Percentiles rank a stretch among this genome's conserved stretches.
Evolutionary conservation across 1,139 yeast genomes (phyloP).

Genomic region (Yamadazyma atlantica): DNA sequence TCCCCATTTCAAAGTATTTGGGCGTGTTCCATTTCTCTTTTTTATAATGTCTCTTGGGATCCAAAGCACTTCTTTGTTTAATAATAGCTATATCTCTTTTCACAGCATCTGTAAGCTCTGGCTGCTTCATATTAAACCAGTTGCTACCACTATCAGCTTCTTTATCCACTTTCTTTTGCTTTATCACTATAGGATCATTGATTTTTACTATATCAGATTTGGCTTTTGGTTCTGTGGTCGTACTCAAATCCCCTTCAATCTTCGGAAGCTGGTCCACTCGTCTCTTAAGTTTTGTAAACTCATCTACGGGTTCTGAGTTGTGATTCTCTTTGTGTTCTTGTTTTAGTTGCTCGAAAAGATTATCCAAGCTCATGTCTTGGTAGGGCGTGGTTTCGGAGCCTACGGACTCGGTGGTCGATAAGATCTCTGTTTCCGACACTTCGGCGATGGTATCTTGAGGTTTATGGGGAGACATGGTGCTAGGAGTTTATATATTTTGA

Average conservation of each 20-base stretch:
- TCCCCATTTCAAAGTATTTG: slow-evolving; percentile 84
- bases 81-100: slow-evolving; percentile 78
- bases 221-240: slow-evolving; percentile 12
- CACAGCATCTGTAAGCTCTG: slow-evolving; percentile 70
- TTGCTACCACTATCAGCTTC: slow-evolving; percentile 47
- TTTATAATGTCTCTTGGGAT: slow-evolving; percentile 93
- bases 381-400: slow-evolving; percentile 9
- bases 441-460: slow-evolving; percentile 12
- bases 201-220: slow-evolving; percentile 32
- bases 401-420: slow-evolving; percentile 15
- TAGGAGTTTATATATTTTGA: neutral
- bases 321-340: slow-evolving; percentile 15
- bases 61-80: slow-evolving; percentile 86
- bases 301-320: slow-evolving; percentile 18
- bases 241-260: slow-evolving; percentile 24
- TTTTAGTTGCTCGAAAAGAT: slow-evolving; percentile 32
- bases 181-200: slow-evolving; percentile 49
- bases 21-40: slow-evolving; percentile 83
- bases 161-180: slow-evolving; percentile 16
- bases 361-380: slow-evolving; percentile 23
- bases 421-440: slow-evolving; percentile 15
- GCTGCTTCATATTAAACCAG: slow-evolving; percentile 85
- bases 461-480: slow-evolving; percentile 7
- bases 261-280: slow-evolving; percentile 36
- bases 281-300: slow-evolving; percentile 28